These are phyloP conservation scores for Komagataella ulmi DNA, from an alignment of 805 yeast species.

Conservation along the genomic window DNA sequence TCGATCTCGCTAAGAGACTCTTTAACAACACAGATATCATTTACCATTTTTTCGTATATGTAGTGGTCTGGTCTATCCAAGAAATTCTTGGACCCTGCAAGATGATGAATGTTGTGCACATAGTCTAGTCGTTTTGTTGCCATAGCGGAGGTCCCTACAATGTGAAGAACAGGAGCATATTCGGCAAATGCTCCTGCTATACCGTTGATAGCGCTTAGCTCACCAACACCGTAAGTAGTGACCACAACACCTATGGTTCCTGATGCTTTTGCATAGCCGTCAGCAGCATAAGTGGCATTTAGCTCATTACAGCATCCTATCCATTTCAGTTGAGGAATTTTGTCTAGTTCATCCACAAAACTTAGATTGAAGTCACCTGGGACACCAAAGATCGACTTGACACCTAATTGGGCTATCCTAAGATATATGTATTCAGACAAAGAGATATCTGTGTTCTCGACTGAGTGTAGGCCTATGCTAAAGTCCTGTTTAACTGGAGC, in stretches of 20 bases:
- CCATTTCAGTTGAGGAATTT: conserved; percentile 16
- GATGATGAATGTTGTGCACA: conserved; percentile 36
- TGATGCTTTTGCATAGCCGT: conserved; percentile 28
- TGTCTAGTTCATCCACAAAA: conserved; percentile 30
- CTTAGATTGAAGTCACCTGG: conserved; percentile 50
- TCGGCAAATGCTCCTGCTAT: conserved; percentile 35
- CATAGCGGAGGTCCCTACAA: conserved; percentile 29
- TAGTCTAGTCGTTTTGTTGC: conserved; percentile 5
- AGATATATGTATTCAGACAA: conserved; percentile 32
- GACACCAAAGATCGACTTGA: conserved; percentile 37
- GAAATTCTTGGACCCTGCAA: conserved; percentile 37
- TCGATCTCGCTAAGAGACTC: conserved; percentile 31
- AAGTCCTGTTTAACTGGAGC: not conserved
- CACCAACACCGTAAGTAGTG: conserved; percentile 40
- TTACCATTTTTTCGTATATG: conserved; percentile 52
- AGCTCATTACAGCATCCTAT: conserved; percentile 38
- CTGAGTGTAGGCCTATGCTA: not conserved
- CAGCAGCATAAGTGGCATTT: conserved; percentile 37
- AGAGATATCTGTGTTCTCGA: conserved; percentile 15
- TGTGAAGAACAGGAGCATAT: conserved; percentile 30
- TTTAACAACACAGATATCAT: conserved; percentile 39
- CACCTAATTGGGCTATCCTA: conserved; percentile 28
- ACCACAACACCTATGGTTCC: conserved; percentile 25
- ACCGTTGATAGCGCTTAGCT: conserved; percentile 35
- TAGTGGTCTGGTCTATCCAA: conserved; percentile 47